Percentiles rank a stretch among this genome's conserved stretches.
These are phyloP conservation scores for Pinus albicaulis DNA, from an alignment of 75 land plant genomes.

Conservation along the genomic window DNA sequence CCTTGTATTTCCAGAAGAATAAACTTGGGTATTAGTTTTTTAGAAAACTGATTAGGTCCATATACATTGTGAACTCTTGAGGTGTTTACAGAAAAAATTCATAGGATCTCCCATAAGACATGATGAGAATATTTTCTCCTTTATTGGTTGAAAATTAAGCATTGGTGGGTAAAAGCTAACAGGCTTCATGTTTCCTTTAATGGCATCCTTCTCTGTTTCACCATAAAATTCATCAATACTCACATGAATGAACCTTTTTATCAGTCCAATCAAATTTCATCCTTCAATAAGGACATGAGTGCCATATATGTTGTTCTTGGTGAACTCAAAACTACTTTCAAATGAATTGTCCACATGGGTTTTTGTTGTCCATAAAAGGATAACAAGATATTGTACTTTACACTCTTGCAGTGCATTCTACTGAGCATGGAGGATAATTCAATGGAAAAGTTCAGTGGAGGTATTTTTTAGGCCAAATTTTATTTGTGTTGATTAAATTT, in stretches of 20 bases:
- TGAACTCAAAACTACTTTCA: slow-evolving; percentile 72
- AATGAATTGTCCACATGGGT: slow-evolving; percentile 77
- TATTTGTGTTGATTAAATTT: too few species aligned
- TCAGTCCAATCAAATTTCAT: slow-evolving; percentile 60
- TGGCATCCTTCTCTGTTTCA: slow-evolving; percentile 70
- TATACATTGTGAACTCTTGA: slow-evolving; percentile 75
- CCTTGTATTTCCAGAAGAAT: slow-evolving; percentile 68
- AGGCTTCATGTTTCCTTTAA: slow-evolving; percentile 75
- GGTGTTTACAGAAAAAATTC: slow-evolving; percentile 68
- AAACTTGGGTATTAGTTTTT: slow-evolving; percentile 75
- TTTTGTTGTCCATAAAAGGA: slow-evolving; percentile 31
- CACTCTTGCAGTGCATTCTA: too few species aligned
- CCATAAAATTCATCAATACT: slow-evolving; percentile 76
- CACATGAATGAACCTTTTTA: slow-evolving; percentile 66
- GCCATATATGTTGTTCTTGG: slow-evolving; percentile 78
- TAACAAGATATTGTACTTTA: too few species aligned
- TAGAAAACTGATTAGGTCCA: slow-evolving; percentile 78
- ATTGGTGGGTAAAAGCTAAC: slow-evolving; percentile 69
- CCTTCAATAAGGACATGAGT: slow-evolving; percentile 76
- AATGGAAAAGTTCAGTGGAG: too few species aligned
- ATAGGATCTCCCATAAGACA: slow-evolving; percentile 80
- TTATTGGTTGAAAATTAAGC: slow-evolving; percentile 72
- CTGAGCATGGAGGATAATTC: too few species aligned
- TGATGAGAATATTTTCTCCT: slow-evolving; percentile 75
- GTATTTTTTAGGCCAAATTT: too few species aligned